phyloP scores from a whole-genome alignment of 495 filamentous ascomycete genomes.

The Barbatosphaeria neglecta region DNA sequence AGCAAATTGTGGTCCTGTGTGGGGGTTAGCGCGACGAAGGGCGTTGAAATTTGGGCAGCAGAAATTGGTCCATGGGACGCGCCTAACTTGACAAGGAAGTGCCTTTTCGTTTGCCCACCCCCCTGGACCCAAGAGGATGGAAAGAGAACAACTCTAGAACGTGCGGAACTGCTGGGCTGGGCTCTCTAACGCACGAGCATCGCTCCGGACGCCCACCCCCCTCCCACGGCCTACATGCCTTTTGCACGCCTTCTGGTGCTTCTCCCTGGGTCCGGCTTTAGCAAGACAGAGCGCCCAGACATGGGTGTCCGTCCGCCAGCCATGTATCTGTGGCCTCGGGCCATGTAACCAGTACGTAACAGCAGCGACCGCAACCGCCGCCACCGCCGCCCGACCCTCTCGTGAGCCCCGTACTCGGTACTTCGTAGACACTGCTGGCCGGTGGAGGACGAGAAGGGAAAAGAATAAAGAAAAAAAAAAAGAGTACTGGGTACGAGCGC shows the following conservation, averaged over 20 bases:
- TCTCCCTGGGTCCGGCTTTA: no score
- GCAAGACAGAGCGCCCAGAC: not conserved
- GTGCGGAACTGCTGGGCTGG: not conserved
- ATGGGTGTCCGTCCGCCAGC: no score
- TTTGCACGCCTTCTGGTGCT: no score
- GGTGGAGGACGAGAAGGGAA: no score
- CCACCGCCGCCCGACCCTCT: not conserved
- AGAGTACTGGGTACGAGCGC: no score
- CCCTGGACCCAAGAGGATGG: not conserved
- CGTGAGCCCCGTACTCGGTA: no score
- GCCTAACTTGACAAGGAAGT: slow-evolving; percentile 7
- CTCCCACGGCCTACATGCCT: no score
- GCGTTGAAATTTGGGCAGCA: slow-evolving; percentile 2
- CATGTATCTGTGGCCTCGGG: not conserved
- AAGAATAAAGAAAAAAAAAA: no score
- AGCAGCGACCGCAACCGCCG: not conserved
- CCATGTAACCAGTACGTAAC: not conserved
- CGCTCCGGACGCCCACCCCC: no score
- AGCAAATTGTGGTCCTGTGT: slow-evolving; percentile 19
- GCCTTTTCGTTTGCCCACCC: not conserved
- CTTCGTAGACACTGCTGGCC: no score
- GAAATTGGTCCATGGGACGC: not conserved
- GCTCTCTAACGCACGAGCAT: not conserved
- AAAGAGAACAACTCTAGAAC: not conserved
- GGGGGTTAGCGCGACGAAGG: slow-evolving; percentile 21